Conservation (phyloP, 345 rosid genomes). For the Jatropha curcas region DNA sequence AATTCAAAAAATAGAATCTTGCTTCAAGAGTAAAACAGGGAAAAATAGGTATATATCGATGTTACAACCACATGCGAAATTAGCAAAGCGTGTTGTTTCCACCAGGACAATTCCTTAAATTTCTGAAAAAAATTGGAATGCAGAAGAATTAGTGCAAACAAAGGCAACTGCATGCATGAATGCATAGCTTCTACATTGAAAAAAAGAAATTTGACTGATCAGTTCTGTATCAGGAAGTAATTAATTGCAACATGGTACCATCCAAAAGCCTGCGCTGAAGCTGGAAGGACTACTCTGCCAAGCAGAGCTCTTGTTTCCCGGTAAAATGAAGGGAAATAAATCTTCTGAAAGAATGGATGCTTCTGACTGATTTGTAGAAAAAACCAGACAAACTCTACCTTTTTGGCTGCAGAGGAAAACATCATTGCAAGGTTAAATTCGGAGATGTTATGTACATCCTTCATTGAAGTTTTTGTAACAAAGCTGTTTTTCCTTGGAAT, state of each 20-base stretch:
- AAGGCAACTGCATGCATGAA: not conserved
- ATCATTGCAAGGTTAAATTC: not conserved
- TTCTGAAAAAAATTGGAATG: not conserved
- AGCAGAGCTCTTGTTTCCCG: not conserved
- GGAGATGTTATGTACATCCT: not conserved
- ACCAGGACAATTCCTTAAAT: not conserved
- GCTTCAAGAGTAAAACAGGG: too few relatives aligned
- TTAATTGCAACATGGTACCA: not conserved
- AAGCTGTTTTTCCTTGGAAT: not conserved
- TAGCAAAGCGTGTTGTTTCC: not conserved
- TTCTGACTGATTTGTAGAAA: not conserved
- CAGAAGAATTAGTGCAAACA: too few relatives aligned
- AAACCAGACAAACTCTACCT: not conserved
- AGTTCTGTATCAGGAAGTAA: not conserved
- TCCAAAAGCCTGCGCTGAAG: not conserved
- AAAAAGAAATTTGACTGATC: not conserved
- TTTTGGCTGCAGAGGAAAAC: conserved; percentile 8
- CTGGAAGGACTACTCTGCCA: not conserved
- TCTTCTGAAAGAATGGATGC: not conserved
- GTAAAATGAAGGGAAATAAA: not conserved
- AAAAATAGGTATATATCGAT: too few relatives aligned
- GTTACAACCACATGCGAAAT: not conserved
- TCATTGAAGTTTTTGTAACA: not conserved
- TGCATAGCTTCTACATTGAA: too few relatives aligned
- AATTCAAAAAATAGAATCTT: too few relatives aligned